Percentiles rank a stretch among this genome's conserved stretches.
Evolutionary conservation across 345 rosid species (phyloP).

Genomic region (Gossypium australe): DNA sequence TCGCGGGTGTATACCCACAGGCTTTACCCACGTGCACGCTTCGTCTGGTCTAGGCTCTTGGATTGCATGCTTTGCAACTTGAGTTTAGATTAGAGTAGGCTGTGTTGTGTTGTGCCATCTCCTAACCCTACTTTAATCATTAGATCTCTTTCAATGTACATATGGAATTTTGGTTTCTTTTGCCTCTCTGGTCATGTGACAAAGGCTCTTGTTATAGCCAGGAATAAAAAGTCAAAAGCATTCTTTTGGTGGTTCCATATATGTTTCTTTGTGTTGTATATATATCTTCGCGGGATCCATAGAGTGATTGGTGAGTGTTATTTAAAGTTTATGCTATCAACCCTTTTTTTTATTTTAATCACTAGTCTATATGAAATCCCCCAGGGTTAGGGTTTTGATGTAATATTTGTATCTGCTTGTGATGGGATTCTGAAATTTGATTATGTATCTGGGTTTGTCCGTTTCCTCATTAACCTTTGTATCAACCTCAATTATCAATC

Average conservation of each 20-base stretch:
- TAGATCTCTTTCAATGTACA: not conserved
- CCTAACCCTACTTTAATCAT: not conserved
- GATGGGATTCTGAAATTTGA: too few species aligned
- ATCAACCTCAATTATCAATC: not conserved
- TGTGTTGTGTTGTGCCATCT: not conserved
- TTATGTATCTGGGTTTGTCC: too few species aligned
- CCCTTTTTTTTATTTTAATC: too few species aligned
- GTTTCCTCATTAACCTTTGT: not conserved
- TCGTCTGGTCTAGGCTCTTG: slow-evolving; percentile 62
- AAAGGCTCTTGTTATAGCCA: not conserved
- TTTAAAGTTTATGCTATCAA: not conserved
- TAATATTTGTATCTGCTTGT: not conserved
- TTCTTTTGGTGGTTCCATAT: not conserved
- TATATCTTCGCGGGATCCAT: not conserved
- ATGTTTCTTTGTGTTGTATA: not conserved
- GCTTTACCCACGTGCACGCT: slow-evolving; percentile 60
- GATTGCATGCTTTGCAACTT: slow-evolving; percentile 56
- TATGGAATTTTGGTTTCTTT: not conserved
- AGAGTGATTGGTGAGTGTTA: not conserved
- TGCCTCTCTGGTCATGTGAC: not conserved
- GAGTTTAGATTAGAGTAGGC: slow-evolving; percentile 21
- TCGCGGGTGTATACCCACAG: slow-evolving; percentile 50
- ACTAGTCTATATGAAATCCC: not conserved
- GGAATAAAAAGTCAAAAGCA: not conserved
- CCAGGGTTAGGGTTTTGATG: not conserved